Conservation (phyloP, 148 eudicot genomes). For the Dysphania ambrosioides region DNA sequence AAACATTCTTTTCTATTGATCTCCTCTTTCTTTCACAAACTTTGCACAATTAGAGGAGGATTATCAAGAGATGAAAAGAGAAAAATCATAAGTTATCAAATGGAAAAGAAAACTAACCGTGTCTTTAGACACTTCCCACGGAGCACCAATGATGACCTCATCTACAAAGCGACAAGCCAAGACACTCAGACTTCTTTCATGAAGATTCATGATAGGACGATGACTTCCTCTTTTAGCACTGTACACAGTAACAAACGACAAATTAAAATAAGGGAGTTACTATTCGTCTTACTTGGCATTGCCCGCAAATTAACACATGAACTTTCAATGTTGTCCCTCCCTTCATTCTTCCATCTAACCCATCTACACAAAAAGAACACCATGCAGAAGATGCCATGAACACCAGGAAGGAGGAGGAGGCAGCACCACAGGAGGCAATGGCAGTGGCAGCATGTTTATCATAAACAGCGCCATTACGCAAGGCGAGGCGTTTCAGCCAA, state of each 20-base stretch:
- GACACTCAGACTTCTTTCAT: conserved; percentile 97
- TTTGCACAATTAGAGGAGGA: neutral
- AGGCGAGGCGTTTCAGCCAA: no score
- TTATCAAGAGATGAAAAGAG: neutral
- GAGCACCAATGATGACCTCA: conserved; percentile 98
- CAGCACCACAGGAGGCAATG: no score
- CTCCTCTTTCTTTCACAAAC: neutral
- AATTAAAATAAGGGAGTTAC: neutral
- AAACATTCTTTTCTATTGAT: neutral
- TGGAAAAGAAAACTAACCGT: conserved; percentile 56
- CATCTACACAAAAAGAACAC: no score
- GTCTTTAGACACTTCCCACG: conserved; percentile 86
- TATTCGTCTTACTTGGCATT: neutral
- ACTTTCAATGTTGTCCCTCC: no score
- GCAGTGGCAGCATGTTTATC: no score
- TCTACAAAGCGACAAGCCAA: conserved; percentile 95
- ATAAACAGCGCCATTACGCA: no score
- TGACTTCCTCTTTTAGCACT: conserved; percentile 88
- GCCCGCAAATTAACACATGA: neutral
- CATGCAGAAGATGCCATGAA: no score
- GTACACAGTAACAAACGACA: conserved; percentile 23
- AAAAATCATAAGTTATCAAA: conserved; percentile 7
- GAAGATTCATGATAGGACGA: conserved; percentile 98
- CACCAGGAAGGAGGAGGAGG: no score
- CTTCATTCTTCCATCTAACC: no score